Evolutionary conservation across 1,284 basidiomycete species (phyloP), one percentile per base, ranked within the genome.

Genomic region (Fomitiporia mediterranea): DNA sequence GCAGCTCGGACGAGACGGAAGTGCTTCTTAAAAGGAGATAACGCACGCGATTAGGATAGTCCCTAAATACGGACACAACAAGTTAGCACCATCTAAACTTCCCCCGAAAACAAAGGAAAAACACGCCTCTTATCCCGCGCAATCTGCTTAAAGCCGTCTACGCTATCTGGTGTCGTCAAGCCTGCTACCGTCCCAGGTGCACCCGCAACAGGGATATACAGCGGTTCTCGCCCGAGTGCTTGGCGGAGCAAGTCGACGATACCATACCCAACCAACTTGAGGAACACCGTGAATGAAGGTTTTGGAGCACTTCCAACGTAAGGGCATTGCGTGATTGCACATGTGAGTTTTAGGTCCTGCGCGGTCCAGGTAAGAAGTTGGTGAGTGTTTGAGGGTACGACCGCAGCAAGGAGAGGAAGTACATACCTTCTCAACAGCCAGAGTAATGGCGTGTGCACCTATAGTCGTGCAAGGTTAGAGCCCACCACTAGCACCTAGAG

Each of bases 361-460:
- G 23, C 19, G 25, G n/a, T 43, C n/a, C n/a, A 27, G 6, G 27
- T 7, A 35, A 15, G 23, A 2, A 30, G 4, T 2, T 13, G 8
- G 25, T 32, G 27, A 54, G 44, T 21, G 39, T 15, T n/a, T 5
- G 39, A 38, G 53, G 15, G 40, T 30, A 34, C 49, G 38, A 19
- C 27, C n/a, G n/a, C n/a, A 7, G 8, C 19, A 8, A 15, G 4
- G n/a, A 46, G 23, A 55, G 56, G 28, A 11, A 23, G 32, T 37
- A 34, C 38, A 27, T 42, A 67, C 25, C 38, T 70, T 70, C 55
- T 74, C 69, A 44, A 61, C 61, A 1, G 72, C 66, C 2, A 75
- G 64, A 0, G 67, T 63, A 17, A 71, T 65, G 13, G 66, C 65
- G 58, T 75, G 72, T 5, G 72, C 72, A 6, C 73, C 73, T 70